Base-by-base conservation (phyloP, 805 yeast species). In the Metschnikowia lochheadii region DNA sequence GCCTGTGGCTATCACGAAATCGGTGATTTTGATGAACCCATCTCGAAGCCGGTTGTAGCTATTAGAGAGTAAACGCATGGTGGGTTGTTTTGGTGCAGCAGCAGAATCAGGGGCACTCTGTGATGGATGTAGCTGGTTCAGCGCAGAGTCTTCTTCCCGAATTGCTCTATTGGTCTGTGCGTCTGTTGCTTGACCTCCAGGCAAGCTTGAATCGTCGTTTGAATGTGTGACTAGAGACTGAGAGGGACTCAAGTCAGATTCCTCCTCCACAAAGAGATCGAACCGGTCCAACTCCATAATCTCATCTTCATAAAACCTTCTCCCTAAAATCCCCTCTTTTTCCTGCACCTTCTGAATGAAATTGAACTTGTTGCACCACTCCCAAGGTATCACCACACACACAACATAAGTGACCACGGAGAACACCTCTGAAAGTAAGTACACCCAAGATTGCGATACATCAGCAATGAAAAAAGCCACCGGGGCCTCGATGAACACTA, bases 381-480 rank as follows among this genome's bases (percentile, higher is more conserved):
- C 95, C 94, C 95, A 87, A 0, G 87, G 87, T 10, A 85, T 76
- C 6, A 85, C 85, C 31, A 88, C 85, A 34, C 88, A 79, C 18
- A 85, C 73, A 7, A 86, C 79, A 62, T 84, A 85, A n/a, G 85
- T 79, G 1, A 87, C 83, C 17, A 87, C 79, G 40, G 85, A 83
- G 65, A 87, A 85, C 40, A 87, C 72, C 61, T 87, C 92, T 18
- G 89, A 82, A 46, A 87, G 70, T 54, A 84, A 86, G 50, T 79
- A 79, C n/a, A 84, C 82, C 87, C 90, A 88, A 5, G 83, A 75
- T 63, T 82, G 83, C 0, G 91, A 77, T 3, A 88, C 81, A 67
- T 87, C 96, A 5, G 89, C 85, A 44, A 88, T 75, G 62, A 87
- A 88, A 54, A 87, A 80, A 0, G 83, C 85, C 36, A 85, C 80